These are phyloP conservation scores for Blastocystis sp. DNA, from an alignment of 352 stramenopile species.

Conservation along the genomic window DNA sequence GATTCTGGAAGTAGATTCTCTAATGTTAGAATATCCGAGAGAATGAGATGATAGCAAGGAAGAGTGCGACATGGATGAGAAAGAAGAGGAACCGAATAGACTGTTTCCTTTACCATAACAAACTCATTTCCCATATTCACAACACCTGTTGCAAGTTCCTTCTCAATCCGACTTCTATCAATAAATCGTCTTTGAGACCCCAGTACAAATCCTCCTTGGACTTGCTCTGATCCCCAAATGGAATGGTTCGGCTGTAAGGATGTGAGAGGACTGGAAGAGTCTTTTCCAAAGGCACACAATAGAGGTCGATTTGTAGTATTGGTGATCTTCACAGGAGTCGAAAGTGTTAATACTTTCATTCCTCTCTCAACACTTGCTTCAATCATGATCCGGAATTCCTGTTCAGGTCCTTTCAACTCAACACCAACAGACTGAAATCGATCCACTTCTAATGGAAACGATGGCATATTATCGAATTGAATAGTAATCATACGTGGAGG, in stretches of 20 bases:
- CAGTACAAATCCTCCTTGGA: neutral
- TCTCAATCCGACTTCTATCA: neutral
- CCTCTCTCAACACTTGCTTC: neutral
- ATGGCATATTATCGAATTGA: neutral
- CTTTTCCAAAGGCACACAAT: neutral
- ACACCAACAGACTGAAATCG: neutral
- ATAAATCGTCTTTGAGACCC: neutral
- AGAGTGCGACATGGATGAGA: neutral
- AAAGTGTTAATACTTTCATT: slow-evolving; percentile 5
- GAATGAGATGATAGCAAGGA: neutral
- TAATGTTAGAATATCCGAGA: neutral
- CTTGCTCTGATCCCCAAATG: neutral
- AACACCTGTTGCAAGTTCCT: neutral
- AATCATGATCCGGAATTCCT: neutral
- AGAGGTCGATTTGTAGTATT: neutral
- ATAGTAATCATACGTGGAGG: neutral
- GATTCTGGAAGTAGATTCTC: slow-evolving; percentile 34
- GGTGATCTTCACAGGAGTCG: neutral
- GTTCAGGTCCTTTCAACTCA: neutral
- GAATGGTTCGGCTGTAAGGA: neutral
- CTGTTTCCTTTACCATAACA: neutral
- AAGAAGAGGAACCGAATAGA: neutral
- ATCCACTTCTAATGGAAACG: slow-evolving; percentile 4
- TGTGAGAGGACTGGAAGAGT: neutral
- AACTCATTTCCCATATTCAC: neutral